Evolutionary conservation across 2,329 filamentous ascomycete species (phyloP), one percentile per base, ranked within the genome.

Genomic region (Davidsoniella eucalypti): DNA sequence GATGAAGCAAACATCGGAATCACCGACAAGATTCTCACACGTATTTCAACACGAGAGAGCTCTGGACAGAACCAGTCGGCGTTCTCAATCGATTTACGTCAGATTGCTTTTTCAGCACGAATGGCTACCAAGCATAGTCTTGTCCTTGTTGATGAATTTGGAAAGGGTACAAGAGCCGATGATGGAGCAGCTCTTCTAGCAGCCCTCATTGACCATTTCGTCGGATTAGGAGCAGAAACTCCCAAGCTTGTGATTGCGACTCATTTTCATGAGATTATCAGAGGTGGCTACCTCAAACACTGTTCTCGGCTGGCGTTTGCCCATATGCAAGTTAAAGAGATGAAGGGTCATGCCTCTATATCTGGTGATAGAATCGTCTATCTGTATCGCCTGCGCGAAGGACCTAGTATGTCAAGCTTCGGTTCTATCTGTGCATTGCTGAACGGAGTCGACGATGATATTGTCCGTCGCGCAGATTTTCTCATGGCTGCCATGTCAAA

Each of bases 111-210:
- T 51, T 79, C 84, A 0, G 69, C 92, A 46, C 83, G 75, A 52
- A 74, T 86, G 49, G 79, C 82, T 3, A 94, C 87, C 0, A 69
- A 74, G 10, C 75, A 78, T 44, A 95, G 85, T 59, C 68, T 98
- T 5, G 63, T 98, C 1, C 69, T 98, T n/a, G 78, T 96, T 42
- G 92, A 98, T 58, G 92, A 98, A 59, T 96, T 98, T 58, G 78
- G 78, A 1, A 82, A 80, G 59, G 78, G 78, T 2, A 82, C 78
- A 0, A 73, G 71, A 46, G 61, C 66, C 7, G 65, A 71, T 51
- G 75, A 80, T 57, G 78, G 77, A 5, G 71, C 73, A 1, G 78
- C 76, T 0, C 62, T 82, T 12, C 64, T 79, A 41, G 67, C 72
- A 21, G 76, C 76, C 2, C 63, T 80, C 5, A 64, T 83, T 14